A percentile compares a stretch with the other conserved stretches of the same genome.
phyloP scores from a whole-genome alignment of 2,329 filamentous ascomycete genomes.

The Xylariales sp. region DNA sequence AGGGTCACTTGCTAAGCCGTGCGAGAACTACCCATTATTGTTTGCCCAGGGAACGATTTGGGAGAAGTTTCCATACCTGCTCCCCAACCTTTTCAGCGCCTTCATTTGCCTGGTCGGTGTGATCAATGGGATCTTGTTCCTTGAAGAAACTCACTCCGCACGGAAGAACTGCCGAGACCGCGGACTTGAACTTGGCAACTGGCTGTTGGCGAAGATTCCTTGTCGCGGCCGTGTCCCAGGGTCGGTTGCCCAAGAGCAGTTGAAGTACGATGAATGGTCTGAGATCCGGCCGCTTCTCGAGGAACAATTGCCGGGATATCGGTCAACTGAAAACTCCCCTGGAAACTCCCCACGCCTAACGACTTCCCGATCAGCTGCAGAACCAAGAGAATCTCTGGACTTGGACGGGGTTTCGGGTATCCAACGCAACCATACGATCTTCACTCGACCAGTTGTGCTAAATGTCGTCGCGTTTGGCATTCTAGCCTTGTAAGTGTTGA shows the following conservation, averaged over 20 bases:
- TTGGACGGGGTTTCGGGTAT: conserved; percentile 23
- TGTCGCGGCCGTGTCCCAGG: conserved; percentile 30
- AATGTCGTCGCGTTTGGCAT: conserved; percentile 90
- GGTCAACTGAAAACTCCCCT: conserved; percentile 53
- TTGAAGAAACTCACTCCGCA: conserved; percentile 89
- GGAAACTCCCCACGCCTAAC: conserved; percentile 32
- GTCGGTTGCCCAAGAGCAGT: conserved; percentile 31
- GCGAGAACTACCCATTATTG: conserved; percentile 69
- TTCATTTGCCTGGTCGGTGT: conserved; percentile 61
- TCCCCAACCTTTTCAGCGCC: conserved; percentile 52
- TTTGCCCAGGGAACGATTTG: conserved; percentile 75
- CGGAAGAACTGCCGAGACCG: conserved; percentile 72
- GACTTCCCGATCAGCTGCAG: conserved; percentile 22
- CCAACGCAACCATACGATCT: conserved; percentile 49
- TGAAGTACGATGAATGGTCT: conserved; percentile 25
- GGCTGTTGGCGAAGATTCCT: conserved; percentile 50
- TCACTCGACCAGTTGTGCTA: conserved; percentile 79
- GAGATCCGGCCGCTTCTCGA: conserved; percentile 58
- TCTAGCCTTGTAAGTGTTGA: conserved; percentile 84
- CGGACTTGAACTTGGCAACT: conserved; percentile 71
- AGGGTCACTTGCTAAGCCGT: conserved; percentile 82
- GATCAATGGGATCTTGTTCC: conserved; percentile 58
- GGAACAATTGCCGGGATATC: conserved; percentile 65
- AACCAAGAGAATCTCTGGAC: conserved; percentile 32
- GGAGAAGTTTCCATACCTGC: conserved; percentile 81